A percentile compares a stretch with the other conserved stretches of the same genome.
phyloP scores from a whole-genome alignment of 495 filamentous ascomycete genomes.

The Sabuloglossum arenarium region DNA sequence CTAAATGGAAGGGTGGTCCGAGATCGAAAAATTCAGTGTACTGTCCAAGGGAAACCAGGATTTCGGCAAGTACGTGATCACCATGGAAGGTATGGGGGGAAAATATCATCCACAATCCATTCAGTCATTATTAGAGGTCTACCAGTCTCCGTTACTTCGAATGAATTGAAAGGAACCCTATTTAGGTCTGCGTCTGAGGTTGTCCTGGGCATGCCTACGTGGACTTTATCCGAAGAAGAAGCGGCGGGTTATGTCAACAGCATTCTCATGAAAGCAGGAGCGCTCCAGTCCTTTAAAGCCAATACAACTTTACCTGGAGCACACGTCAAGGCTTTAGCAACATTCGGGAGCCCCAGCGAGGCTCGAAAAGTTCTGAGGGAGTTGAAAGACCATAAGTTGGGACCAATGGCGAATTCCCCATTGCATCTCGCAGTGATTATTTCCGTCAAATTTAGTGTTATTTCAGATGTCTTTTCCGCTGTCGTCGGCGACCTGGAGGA shows the following conservation, averaged over 20 bases:
- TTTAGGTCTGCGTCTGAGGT: conserved; percentile 1
- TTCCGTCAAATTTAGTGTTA: conserved; percentile 19
- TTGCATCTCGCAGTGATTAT: conserved; percentile 15
- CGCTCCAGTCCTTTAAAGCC: conserved; percentile 17
- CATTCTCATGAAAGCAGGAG: conserved; percentile 12
- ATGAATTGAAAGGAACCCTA: not conserved
- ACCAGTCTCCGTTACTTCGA: not conserved
- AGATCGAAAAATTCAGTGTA: conserved; percentile 1
- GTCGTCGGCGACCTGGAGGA: not conserved
- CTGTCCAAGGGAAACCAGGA: not conserved
- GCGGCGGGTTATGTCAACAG: conserved; percentile 9
- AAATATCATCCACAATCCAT: too few relatives aligned
- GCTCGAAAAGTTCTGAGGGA: conserved; percentile 14
- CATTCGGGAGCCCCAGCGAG: conserved; percentile 13
- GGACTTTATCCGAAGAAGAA: conserved; percentile 5
- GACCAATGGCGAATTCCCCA: too few relatives aligned
- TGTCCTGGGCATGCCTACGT: conserved; percentile 11
- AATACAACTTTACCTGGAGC: conserved; percentile 6
- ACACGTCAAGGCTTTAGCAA: conserved; percentile 16
- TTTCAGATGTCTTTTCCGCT: conserved; percentile 16
- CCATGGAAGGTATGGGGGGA: too few relatives aligned
- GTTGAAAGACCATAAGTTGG: conserved; percentile 11
- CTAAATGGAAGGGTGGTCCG: not conserved
- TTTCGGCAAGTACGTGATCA: too few relatives aligned
- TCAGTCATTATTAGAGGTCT: conserved; percentile 6